These are phyloP conservation scores for Amylostereum chailletii DNA, from an alignment of 1,284 basidiomycete genomes.

Conservation along the genomic window DNA sequence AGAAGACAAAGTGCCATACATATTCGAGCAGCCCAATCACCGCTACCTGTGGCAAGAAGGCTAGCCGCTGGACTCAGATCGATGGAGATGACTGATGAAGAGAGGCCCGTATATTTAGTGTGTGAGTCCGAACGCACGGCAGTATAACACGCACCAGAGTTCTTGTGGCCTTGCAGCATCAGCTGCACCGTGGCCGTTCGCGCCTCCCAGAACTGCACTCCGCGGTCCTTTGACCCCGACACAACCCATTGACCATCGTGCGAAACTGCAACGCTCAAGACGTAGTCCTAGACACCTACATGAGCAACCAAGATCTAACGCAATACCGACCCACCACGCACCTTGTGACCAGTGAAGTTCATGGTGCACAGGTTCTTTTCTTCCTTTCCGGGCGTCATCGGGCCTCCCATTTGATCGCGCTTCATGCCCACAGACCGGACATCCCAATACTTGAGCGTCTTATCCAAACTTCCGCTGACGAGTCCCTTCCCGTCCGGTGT, in stretches of 20 bases:
- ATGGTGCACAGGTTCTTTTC: constrained; percentile 46
- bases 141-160: constrained; percentile 42
- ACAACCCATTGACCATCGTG: constrained; percentile 73
- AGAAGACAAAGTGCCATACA: constrained; percentile 33
- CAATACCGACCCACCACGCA: constrained; percentile 17
- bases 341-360: constrained; percentile 66
- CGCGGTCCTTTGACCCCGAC: constrained; percentile 71
- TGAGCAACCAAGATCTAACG: constrained; percentile 20
- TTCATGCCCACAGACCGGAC: constrained; percentile 21
- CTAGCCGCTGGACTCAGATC: constrained; percentile 69
- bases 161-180: constrained; percentile 82
- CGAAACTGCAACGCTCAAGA: constrained; percentile 56
- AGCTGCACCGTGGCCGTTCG: constrained; percentile 61
- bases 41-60: constrained; percentile 72
- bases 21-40: constrained; percentile 77
- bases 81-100: constrained; percentile 67
- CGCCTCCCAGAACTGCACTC: constrained; percentile 73
- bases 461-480: constrained; percentile 65
- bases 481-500: constrained; percentile 64
- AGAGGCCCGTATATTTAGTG: constrained; percentile 2
- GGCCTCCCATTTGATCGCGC: constrained; percentile 10
- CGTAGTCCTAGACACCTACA: constrained; percentile 38
- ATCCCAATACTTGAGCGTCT: constrained; percentile 73
- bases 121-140: not conserved
- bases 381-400: constrained; percentile 11